phyloP scores from a whole-genome alignment of 306 rosid genomes.

The Begonia peltatifolia region DNA sequence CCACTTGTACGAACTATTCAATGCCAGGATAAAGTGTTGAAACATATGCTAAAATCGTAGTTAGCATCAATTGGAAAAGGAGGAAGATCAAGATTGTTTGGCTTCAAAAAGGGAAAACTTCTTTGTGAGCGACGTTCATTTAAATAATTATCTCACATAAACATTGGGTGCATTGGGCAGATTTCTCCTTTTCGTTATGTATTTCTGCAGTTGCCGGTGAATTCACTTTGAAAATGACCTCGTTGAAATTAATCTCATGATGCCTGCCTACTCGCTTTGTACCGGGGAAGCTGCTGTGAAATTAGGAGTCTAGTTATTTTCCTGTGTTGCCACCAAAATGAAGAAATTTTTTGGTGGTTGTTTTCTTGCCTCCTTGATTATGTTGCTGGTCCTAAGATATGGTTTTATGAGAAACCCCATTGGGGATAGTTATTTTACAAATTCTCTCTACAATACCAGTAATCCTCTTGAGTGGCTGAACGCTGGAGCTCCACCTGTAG shows the following conservation, averaged over 20 bases:
- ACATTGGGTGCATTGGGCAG: too few species aligned
- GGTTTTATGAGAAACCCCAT: conserved; percentile 49
- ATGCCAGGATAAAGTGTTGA: too few species aligned
- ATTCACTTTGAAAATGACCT: not conserved
- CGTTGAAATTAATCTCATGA: too few species aligned
- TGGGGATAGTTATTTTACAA: conserved; percentile 35
- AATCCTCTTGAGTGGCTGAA: conserved; percentile 82
- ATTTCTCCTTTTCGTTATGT: not conserved
- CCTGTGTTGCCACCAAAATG: conserved; percentile 39
- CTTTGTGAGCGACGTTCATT: too few species aligned
- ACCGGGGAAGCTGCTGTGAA: conserved; percentile 12
- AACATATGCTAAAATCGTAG: too few species aligned
- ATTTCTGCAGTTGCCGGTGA: not conserved
- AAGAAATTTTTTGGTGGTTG: conserved; percentile 76
- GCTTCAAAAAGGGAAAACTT: too few species aligned
- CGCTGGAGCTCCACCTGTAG: conserved; percentile 42
- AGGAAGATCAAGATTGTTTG: too few species aligned
- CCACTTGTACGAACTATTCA: too few species aligned
- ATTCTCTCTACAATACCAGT: conserved; percentile 31
- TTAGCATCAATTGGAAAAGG: too few species aligned
- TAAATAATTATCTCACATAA: too few species aligned
- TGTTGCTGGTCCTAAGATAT: conserved; percentile 67
- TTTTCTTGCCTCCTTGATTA: conserved; percentile 49
- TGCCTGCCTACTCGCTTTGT: conserved; percentile 4
- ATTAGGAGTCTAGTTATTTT: conserved; percentile 17